Base-by-base conservation (phyloP, 2,329 filamentous ascomycete genomes). In the Zasmidium citrigriseum region DNA sequence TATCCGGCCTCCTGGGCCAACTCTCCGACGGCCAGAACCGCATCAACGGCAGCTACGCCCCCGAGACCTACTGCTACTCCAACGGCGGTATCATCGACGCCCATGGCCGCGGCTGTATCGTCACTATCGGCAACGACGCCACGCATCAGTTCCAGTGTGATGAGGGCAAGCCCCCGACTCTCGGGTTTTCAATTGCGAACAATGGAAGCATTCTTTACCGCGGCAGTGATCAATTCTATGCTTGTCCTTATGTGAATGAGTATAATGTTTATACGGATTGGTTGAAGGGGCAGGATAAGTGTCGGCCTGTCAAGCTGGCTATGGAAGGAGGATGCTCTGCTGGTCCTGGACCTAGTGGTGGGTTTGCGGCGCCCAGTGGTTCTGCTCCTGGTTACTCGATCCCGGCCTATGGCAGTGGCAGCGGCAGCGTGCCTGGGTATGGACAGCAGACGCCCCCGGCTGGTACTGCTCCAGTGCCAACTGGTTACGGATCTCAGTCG, bases 131-230 rank as follows among this genome's bases (percentile, higher is more conserved):
- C 38, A 57, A 62, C 54, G 60, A 62, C 25, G 60, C 54, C 3
- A 59, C 60, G 14, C 61, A 61, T 25, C 61, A 64, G 44, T 64
- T 64, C 34, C 58, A 64, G 49, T 64, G 61, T 48, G 61, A 64
- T 44, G 46, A 54, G 50, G 56, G 57, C 51, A 53, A 46, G 24
- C 50, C 59, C 10, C 56, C 58, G 14, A 61, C 53, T 20, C 48
- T 48, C 46, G 61, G 61, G 23, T 64, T 60, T 53, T 45, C 58
- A 12, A 55, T 61, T n/a, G 27, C 58, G 21, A 56, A 44, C 45
- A 59, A 61, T 27, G 56, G 61, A 21, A 59, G 29, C 23, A 60
- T 64, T 18, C 22, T 55, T 12, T 64, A 52, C 44, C 57, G 61
- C 21, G 56, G 56, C 51, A 57, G 47, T 44, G 47, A 52, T 25